A percentile compares a stretch with the other conserved stretches of the same genome.
Evolutionary conservation across 2,329 filamentous ascomycete species (phyloP).

Genomic region (Penicillium sp.): DNA sequence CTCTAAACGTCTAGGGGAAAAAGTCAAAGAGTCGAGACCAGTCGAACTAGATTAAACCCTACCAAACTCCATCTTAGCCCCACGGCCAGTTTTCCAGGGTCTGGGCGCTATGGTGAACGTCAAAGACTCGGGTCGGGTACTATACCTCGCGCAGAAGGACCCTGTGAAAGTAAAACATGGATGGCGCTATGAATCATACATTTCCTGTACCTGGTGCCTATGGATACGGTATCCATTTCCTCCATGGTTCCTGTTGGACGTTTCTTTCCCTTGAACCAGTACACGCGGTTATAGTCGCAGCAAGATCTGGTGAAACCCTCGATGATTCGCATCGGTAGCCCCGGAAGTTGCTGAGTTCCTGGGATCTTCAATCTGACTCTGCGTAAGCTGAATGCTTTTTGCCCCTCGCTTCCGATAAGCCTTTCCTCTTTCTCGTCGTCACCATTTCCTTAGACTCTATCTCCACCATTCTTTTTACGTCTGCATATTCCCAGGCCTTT

Average conservation of each 20-base stretch:
- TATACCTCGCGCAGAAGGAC: background rate
- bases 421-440: slow-evolving; percentile 27
- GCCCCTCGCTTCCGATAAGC: slow-evolving; percentile 37
- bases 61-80: background rate
- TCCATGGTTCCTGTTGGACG: background rate
- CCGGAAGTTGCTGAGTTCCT: slow-evolving; percentile 23
- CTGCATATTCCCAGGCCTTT: slow-evolving; percentile 2
- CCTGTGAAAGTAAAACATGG: background rate
- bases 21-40: background rate
- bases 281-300: slow-evolving; percentile 9
- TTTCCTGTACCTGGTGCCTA: slow-evolving; percentile 25
- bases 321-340: slow-evolving; percentile 26
- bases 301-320: slow-evolving; percentile 24
- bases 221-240: slow-evolving; percentile 2
- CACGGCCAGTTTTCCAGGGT: background rate
- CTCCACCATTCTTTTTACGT: slow-evolving; percentile 7
- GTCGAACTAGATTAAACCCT: background rate
- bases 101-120: slow-evolving; percentile 15
- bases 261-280: too few relatives aligned
- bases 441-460: slow-evolving; percentile 15
- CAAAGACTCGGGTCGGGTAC: slow-evolving; percentile 16
- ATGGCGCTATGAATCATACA: slow-evolving; percentile 20
- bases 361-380: slow-evolving; percentile 10
- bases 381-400: slow-evolving; percentile 13
- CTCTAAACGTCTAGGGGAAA: background rate